Base-by-base conservation (phyloP, 345 rosid genomes). In the Bretschneidera sinensis region DNA sequence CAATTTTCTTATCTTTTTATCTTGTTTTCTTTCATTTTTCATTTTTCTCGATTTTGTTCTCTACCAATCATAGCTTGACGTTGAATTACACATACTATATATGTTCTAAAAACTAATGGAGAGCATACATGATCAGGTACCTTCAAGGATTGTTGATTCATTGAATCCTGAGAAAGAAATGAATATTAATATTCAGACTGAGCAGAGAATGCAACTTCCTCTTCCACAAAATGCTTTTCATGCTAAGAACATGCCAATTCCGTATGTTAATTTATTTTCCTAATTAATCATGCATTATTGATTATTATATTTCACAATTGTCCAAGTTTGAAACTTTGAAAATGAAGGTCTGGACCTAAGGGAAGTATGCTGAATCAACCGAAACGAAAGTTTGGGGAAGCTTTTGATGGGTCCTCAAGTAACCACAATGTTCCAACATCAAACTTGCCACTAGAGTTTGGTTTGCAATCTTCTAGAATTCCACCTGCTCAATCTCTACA, bases 381-480 rank as follows among this genome's bases (percentile, higher is more conserved):
- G 19, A 5, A 8, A 20, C 31, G 48, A 59, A 48, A 14, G n/a
- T 47, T 18, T 28, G 53, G 22, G 13, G 25, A 25, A 39, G 9
- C 39, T 16, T 21, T 9, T 51, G 54, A 28, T 17, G 22, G 54
- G 17, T 5, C 17, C 39, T n/a, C n/a, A n/a, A 54, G 4, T 18
- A n/a, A 0, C 3, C 33, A 50, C 43, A 19, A 49, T 21, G 25
- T 61, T 31, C 65, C 48, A 19, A 51, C 22, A 50, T 51, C 65
- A 21, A 50, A 61, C 43, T 21, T 61, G 65, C 56, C 55, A 21
- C 20, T 43, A 24, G 43, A 54, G 24, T 43, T 43, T 47, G 21
- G 25, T 13, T 45, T 54, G 43, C 60, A 54, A 15, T 43, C 60
- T 54, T 54, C 60, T 0, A 35, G 58, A 23, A 1, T 35, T n/a